Percentiles rank a stretch among this genome's conserved stretches.
Conservation (phyloP, 1,284 basidiomycete species). For the Coniferiporia sulphurascens region DNA sequence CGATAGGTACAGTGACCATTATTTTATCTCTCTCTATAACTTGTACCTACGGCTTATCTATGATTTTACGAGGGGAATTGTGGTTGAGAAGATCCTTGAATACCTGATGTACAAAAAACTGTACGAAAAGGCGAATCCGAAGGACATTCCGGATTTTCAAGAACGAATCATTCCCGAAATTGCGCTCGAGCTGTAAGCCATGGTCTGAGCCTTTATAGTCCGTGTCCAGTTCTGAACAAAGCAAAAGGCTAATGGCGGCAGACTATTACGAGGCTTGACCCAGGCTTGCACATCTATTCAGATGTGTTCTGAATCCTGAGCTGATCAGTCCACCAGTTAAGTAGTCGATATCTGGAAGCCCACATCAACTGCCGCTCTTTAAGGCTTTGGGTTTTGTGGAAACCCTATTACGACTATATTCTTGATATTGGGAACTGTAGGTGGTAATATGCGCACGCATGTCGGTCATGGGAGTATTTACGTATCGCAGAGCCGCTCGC, state of each 20-base stretch:
- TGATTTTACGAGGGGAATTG: constrained; percentile 48
- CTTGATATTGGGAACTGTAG: too few species aligned
- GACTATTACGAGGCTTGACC: constrained; percentile 56
- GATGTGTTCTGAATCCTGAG: too few species aligned
- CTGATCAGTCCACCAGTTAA: too few species aligned
- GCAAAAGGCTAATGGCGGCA: constrained; percentile 56
- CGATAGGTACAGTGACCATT: constrained; percentile 35
- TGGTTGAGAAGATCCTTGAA: constrained; percentile 79
- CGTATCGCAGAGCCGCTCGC: too few species aligned
- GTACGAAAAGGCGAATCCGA: constrained; percentile 57
- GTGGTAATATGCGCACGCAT: too few species aligned
- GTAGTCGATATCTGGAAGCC: too few species aligned
- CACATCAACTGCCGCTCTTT: too few species aligned
- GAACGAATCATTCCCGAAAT: constrained; percentile 78
- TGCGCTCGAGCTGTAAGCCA: constrained; percentile 73
- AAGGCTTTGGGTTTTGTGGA: too few species aligned
- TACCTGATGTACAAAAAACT: constrained; percentile 76
- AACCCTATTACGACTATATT: too few species aligned
- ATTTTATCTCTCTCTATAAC: neutral
- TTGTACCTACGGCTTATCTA: neutral
- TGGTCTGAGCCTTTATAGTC: constrained; percentile 2
- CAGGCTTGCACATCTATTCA: neutral
- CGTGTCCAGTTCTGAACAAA: neutral
- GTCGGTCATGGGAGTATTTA: too few species aligned
- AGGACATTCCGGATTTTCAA: constrained; percentile 74